Evolutionary conservation across 306 rosid genomes (phyloP).

Genomic region (Leucaena leucocephala): DNA sequence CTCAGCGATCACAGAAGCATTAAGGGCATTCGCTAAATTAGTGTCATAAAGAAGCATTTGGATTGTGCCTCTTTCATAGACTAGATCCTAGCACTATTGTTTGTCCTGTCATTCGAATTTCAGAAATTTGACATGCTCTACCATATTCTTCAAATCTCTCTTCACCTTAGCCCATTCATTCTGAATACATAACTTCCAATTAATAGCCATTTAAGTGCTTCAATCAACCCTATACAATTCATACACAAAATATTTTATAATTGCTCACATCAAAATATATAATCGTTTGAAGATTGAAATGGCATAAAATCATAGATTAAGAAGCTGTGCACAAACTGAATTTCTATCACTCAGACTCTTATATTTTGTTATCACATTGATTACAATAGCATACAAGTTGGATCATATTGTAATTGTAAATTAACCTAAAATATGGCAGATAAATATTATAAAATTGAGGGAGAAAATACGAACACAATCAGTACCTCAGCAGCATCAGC

Average conservation of each 20-base stretch:
- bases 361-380: too few species aligned
- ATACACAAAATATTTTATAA: background rate
- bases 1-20: background rate
- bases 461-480: too few species aligned
- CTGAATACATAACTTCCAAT: background rate
- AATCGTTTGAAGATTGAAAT: too few species aligned
- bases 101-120: background rate
- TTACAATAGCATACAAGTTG: too few species aligned
- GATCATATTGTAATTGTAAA: too few species aligned
- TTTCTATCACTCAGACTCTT: too few species aligned
- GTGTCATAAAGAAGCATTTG: too few species aligned
- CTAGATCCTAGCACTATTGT: background rate
- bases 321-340: too few species aligned
- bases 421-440: too few species aligned
- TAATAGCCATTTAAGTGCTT: background rate
- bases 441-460: too few species aligned
- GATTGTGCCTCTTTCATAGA: background rate
- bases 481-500: background rate
- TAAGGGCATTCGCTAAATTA: background rate
- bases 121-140: constrained; percentile 1
- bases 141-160: background rate
- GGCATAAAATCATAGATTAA: too few species aligned
- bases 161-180: background rate
- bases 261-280: background rate
- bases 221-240: background rate